Percentiles rank a stretch among this genome's conserved stretches.
Evolutionary conservation across 345 rosid genomes (phyloP).

Genomic region (Linum usitatissimum): DNA sequence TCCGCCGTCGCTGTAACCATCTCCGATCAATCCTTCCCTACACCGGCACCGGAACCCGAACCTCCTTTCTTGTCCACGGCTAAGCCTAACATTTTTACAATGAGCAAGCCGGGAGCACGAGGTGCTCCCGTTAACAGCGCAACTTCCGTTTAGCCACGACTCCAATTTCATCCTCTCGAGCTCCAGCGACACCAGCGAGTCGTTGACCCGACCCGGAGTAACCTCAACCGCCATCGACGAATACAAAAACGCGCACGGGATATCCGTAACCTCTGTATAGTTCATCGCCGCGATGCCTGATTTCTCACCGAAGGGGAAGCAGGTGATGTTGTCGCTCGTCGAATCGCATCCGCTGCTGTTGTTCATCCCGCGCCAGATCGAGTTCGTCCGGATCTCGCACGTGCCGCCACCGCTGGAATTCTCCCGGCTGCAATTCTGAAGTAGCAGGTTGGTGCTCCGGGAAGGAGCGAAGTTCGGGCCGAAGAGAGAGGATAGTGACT

Average conservation of each 20-base stretch:
- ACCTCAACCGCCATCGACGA: slow-evolving; percentile 35
- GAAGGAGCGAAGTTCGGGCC: slow-evolving; percentile 31
- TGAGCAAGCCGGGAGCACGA: slow-evolving; percentile 28
- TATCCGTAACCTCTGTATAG: slow-evolving; percentile 11
- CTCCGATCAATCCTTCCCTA: slow-evolving; percentile 37
- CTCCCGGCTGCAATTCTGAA: slow-evolving; percentile 32
- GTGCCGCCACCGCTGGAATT: slow-evolving; percentile 7
- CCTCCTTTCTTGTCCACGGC: slow-evolving; percentile 2
- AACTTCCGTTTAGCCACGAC: slow-evolving; percentile 64
- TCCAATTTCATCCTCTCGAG: slow-evolving; percentile 38
- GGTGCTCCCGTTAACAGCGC: background rate
- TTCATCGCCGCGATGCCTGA: slow-evolving; percentile 14
- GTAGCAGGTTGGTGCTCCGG: slow-evolving; percentile 38
- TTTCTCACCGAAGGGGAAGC: slow-evolving; percentile 20
- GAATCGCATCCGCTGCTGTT: slow-evolving; percentile 15
- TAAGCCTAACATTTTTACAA: slow-evolving; percentile 3
- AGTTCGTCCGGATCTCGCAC: slow-evolving; percentile 31
- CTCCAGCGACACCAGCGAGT: slow-evolving; percentile 28
- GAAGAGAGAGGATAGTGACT: slow-evolving; percentile 24
- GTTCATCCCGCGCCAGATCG: slow-evolving; percentile 14
- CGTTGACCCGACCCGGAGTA: slow-evolving; percentile 14
- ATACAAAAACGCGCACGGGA: slow-evolving; percentile 30
- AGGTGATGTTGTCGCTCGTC: slow-evolving; percentile 28
- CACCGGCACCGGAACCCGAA: slow-evolving; percentile 52
- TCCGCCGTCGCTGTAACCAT: slow-evolving; percentile 37